phyloP scores from a whole-genome alignment of 768 basidiomycete species.

The Panaeolus papilionaceus region DNA sequence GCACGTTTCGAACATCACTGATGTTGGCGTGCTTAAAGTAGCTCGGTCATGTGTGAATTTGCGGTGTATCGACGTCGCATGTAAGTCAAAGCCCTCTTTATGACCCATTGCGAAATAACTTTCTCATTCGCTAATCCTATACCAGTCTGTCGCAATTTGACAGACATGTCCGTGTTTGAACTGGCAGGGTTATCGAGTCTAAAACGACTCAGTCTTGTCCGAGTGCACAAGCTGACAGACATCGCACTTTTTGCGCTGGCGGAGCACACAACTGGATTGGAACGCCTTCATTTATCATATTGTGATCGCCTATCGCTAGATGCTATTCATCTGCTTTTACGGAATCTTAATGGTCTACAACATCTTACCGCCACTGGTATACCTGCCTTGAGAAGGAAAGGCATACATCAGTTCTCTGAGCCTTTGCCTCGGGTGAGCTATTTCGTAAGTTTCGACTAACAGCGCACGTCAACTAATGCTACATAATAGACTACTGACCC shows the following conservation, averaged over 20 bases:
- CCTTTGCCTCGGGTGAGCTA: constrained; percentile 63
- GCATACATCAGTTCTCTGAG: constrained; percentile 81
- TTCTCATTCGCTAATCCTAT: constrained; percentile 20
- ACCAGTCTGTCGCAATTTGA: constrained; percentile 80
- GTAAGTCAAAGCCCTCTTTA: constrained; percentile 52
- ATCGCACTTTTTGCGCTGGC: constrained; percentile 80
- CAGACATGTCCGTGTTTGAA: constrained; percentile 86
- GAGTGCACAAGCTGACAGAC: constrained; percentile 85
- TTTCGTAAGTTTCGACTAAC: constrained; percentile 22
- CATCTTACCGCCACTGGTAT: constrained; percentile 86
- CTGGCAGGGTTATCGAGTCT: constrained; percentile 72
- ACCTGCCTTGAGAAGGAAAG: constrained; percentile 70
- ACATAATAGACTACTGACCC: constrained; percentile 55
- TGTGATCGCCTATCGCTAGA: constrained; percentile 83
- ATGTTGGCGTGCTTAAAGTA: constrained; percentile 70
- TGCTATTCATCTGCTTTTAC: constrained; percentile 74
- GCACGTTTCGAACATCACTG: constrained; percentile 83
- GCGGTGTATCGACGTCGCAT: constrained; percentile 85
- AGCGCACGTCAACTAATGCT: constrained; percentile 35
- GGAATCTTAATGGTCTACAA: constrained; percentile 61
- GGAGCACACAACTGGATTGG: constrained; percentile 71
- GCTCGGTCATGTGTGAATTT: constrained; percentile 75
- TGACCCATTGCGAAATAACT: constrained; percentile 19
- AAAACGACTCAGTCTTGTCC: constrained; percentile 79
- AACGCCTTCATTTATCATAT: constrained; percentile 86